phyloP scores from a whole-genome alignment of 371 early-diverging fungal genomes.

The Lichtheimia ramosa region DNA sequence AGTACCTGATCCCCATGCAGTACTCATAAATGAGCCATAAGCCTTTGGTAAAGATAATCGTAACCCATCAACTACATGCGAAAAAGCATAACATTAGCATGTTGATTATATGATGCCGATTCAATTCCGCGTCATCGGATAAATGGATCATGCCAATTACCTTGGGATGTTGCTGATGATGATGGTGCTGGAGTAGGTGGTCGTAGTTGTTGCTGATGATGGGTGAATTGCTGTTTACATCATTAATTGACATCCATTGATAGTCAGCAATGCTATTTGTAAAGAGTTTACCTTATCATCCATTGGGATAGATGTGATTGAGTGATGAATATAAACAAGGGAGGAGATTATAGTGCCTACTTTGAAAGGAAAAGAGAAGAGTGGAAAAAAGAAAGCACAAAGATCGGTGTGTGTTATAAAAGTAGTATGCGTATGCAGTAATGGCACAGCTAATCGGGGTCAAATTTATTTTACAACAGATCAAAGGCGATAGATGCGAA shows the following conservation, averaged over 20 bases:
- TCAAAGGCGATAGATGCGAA: slow-evolving; percentile 16
- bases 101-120: no score
- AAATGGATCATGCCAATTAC: not conserved
- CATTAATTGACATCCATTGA: not conserved
- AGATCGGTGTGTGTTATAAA: not conserved
- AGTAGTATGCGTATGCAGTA: not conserved
- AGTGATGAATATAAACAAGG: not conserved
- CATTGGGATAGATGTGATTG: not conserved
- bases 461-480: slow-evolving; percentile 2
- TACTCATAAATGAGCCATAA: not conserved
- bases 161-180: slow-evolving; percentile 1
- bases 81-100: no score
- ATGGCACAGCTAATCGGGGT: no score
- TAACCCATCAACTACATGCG: not conserved
- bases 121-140: no score
- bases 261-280: not conserved
- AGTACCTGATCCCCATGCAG: not conserved
- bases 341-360: no score
- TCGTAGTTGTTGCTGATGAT: not conserved
- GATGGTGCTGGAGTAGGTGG: not conserved
- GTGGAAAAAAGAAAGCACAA: slow-evolving; percentile 3
- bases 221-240: not conserved
- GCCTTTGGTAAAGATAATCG: not conserved
- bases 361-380: not conserved
- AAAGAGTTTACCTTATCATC: not conserved